Evolutionary conservation across 306 rosid genomes (phyloP), one percentile per base, ranked within the genome.

Genomic region (Inga laurina): DNA sequence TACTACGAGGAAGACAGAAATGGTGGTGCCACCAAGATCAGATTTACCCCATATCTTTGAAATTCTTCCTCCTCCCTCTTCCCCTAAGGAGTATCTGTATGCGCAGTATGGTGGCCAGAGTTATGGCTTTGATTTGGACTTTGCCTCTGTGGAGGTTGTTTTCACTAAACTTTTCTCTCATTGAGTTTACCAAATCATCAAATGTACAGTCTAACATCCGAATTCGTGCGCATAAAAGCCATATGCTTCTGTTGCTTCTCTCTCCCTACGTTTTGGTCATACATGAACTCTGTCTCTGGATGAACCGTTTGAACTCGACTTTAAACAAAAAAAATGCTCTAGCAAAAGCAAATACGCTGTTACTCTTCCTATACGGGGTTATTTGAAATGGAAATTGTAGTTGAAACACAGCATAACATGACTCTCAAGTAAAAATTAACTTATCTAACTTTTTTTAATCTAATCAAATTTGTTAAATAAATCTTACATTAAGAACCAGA

Each of bases 31-130:
- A 2, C 94, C 92, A 18, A 75, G 77, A 45, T 74, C 94, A 41
- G 88, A 78, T 82, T 86, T 93, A 39, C 97, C 97, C 0, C 86
- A 72, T 62, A 82, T 96, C 30, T 76, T 78, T 21, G 85, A 87
- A 82, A 76, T 91, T 87, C 87, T 93, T 15, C 97, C 99, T 3
- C 90, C 81, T 13, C 90, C 94, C 10, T 79, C 75, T 5, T 88
- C 97, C 81, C 79, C 93, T 4, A 88, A 89, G 80, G 91, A 86
- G 54, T 79, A 91, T 85, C 90, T 93, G 34, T 88, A 92, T 81
- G 87, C 87, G 67, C 98, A 91, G 79, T 93, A 93, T 84, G 99
- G 97, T 48, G 98, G 97, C 39, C 90, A 85, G 75, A 92, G 88
- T 76, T 88, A 81, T 82, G 97, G 97, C 51, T 96, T 93, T 81